A percentile compares a stretch with the other conserved stretches of the same genome.
Conservation (phyloP, 768 basidiomycete species). For the Suillus subalutaceus region DNA sequence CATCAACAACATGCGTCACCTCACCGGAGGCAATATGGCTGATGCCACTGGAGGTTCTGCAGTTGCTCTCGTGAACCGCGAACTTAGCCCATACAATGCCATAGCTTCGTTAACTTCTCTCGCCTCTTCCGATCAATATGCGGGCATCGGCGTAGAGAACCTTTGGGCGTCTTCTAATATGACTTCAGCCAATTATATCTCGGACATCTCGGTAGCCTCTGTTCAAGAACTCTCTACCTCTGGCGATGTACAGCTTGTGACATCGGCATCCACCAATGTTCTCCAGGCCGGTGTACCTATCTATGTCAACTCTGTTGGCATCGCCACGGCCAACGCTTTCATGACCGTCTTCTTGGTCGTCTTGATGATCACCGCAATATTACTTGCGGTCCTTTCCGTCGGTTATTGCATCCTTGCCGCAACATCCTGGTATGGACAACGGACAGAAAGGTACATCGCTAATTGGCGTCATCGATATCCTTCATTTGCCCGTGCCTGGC, state of each 20-base stretch:
- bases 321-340: conserved; percentile 87
- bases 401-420: conserved; percentile 49
- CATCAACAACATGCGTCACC: conserved; percentile 80
- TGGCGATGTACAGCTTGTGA: conserved; percentile 64
- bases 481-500: conserved; percentile 60
- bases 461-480: conserved; percentile 40
- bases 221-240: conserved; percentile 28
- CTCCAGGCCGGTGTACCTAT: conserved; percentile 83
- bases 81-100: conserved; percentile 77
- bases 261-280: conserved; percentile 60
- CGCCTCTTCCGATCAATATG: conserved; percentile 4
- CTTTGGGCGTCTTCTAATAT: conserved; percentile 18
- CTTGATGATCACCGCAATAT: conserved; percentile 69
- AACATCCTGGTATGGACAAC: conserved; percentile 21
- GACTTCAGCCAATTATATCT: conserved; percentile 11
- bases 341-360: conserved; percentile 82
- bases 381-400: conserved; percentile 51
- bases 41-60: conserved; percentile 62
- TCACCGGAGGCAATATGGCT: conserved; percentile 77
- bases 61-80: conserved; percentile 78
- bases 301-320: conserved; percentile 74
- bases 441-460: conserved; percentile 20
- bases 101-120: conserved; percentile 4
- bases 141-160: conserved; percentile 12
- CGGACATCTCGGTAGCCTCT: conserved; percentile 18